A percentile compares a stretch with the other conserved stretches of the same genome.
Conservation (phyloP, 305 asterid species). For the Fraxinus ornus region DNA sequence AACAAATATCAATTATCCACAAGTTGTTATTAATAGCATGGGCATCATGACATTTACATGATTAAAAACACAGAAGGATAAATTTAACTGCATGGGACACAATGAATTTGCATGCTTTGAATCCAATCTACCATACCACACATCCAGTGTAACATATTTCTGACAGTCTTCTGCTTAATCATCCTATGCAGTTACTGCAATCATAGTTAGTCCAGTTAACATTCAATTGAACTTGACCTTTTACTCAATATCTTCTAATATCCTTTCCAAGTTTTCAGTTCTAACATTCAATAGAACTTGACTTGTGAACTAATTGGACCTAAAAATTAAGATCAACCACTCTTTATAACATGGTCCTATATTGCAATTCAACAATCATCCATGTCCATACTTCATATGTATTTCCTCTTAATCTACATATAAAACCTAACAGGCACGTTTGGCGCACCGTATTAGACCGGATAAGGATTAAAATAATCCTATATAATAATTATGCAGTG, state of each 20-base stretch:
- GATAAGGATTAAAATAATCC: not conserved
- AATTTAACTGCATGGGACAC: not conserved
- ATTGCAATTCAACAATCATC: not conserved
- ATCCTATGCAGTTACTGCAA: not conserved
- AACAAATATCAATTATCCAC: not conserved
- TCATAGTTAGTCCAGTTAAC: not conserved
- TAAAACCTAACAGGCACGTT: not conserved
- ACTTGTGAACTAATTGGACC: not conserved
- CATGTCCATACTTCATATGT: not conserved
- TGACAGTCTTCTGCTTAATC: not conserved
- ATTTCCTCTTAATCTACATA: not conserved
- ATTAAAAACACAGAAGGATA: not conserved
- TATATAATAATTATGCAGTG: no score
- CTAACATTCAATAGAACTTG: no score
- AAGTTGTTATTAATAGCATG: not conserved
- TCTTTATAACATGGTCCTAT: not conserved
- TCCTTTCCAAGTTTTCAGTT: not conserved
- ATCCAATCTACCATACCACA: not conserved
- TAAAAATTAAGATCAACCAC: not conserved
- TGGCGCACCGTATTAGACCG: not conserved
- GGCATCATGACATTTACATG: not conserved
- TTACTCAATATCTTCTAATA: not conserved
- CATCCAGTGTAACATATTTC: not conserved
- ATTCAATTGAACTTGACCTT: not conserved
- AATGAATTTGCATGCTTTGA: not conserved